Evolutionary conservation across 805 yeast genomes (phyloP).

Genomic region (Candida loeiensis): DNA sequence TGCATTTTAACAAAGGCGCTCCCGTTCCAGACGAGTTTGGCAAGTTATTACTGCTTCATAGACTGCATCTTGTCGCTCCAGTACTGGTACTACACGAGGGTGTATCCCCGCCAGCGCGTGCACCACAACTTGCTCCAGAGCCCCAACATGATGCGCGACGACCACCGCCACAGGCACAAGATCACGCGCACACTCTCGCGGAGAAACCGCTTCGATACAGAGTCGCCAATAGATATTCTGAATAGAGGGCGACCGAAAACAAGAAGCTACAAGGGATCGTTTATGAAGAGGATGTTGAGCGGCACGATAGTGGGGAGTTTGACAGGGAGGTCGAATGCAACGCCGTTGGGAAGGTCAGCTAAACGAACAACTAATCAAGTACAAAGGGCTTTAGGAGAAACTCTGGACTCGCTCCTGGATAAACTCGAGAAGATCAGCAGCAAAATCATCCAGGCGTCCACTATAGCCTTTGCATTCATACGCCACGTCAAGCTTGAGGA

Average conservation of each 20-base stretch:
- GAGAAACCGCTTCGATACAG: slow-evolving; percentile 22
- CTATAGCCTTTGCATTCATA: neutral
- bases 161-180: slow-evolving; percentile 9
- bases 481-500: slow-evolving; percentile 5
- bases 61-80: slow-evolving; percentile 69
- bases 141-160: slow-evolving; percentile 29
- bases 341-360: neutral
- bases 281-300: slow-evolving; percentile 15
- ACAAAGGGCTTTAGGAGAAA: neutral
- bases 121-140: slow-evolving; percentile 38
- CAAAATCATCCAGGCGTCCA: neutral
- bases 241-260: slow-evolving; percentile 2
- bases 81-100: slow-evolving; percentile 61
- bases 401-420: neutral
- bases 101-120: slow-evolving; percentile 38
- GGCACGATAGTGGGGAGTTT: slow-evolving; percentile 14
- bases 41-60: slow-evolving; percentile 68
- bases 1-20: slow-evolving; percentile 74
- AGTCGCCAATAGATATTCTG: slow-evolving; percentile 12
- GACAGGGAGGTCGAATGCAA: slow-evolving; percentile 8
- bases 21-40: slow-evolving; percentile 73
- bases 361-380: neutral
- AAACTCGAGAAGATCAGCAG: neutral
- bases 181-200: slow-evolving; percentile 9
- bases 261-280: slow-evolving; percentile 1